These are phyloP conservation scores for Leptosphaerulina australis DNA, from an alignment of 2,329 filamentous ascomycete species.

Conservation along the genomic window DNA sequence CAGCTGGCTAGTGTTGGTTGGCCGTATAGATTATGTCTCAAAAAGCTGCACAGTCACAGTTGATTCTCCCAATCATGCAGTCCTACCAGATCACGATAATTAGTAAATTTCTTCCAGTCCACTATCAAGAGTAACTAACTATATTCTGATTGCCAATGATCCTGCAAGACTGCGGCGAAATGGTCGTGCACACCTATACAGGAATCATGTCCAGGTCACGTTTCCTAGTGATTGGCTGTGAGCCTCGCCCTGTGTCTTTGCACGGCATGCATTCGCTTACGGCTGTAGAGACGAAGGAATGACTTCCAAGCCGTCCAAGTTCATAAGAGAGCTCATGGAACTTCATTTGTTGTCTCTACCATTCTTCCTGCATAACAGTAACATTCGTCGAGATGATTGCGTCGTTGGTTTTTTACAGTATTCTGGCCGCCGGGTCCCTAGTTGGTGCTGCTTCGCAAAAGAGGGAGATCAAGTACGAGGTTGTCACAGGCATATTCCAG, in stretches of 20 bases:
- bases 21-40: not conserved
- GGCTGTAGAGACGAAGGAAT: not conserved
- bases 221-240: conserved; percentile 33
- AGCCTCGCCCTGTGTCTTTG: conserved; percentile 1
- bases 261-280: conserved; percentile 1
- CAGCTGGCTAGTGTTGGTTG: not conserved
- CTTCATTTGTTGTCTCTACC: not conserved
- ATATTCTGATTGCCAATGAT: conserved; percentile 5
- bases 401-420: conserved; percentile 24
- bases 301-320: not conserved
- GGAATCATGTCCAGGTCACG: conserved; percentile 31
- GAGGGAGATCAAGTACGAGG: conserved; percentile 63
- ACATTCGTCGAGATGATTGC: conserved; percentile 22
- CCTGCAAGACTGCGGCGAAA: conserved; percentile 5
- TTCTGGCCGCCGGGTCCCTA: conserved; percentile 26
- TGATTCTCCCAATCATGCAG: conserved; percentile 22
- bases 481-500: conserved; percentile 66
- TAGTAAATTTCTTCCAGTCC: not conserved
- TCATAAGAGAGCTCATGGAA: conserved; percentile 17
- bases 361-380: not conserved
- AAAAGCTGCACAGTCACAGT: not conserved
- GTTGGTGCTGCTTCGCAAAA: conserved; percentile 23
- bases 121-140: not conserved
- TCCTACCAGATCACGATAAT: not conserved
- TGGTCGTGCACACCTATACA: not conserved